Evolutionary conservation across 2,329 filamentous ascomycete species (phyloP).

Genomic region (Scytalidium sp.): DNA sequence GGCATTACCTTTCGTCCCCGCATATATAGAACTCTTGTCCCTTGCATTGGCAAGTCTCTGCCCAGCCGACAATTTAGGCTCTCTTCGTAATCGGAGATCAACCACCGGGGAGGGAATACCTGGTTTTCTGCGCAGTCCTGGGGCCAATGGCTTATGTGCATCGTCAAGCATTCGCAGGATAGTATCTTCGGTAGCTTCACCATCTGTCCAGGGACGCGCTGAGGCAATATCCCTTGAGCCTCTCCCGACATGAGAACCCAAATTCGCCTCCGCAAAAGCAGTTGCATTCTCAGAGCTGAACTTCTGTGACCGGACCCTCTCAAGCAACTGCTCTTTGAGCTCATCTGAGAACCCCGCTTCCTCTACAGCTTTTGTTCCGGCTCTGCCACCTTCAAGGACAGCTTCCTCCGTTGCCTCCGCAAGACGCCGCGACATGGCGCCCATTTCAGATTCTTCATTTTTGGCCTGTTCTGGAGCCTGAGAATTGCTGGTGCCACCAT

Average conservation of each 20-base stretch:
- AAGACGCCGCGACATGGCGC: conserved; percentile 52
- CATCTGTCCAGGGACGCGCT: conserved; percentile 73
- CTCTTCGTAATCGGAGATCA: conserved; percentile 47
- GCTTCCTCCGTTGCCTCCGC: conserved; percentile 63
- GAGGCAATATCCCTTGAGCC: conserved; percentile 67
- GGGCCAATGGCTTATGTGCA: conserved; percentile 65
- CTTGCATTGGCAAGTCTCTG: conserved; percentile 51
- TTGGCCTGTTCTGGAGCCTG: conserved; percentile 4
- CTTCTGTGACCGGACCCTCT: conserved; percentile 52
- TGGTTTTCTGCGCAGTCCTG: conserved; percentile 43
- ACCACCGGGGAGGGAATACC: conserved; percentile 43
- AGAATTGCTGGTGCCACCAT: neutral
- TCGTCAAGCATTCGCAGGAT: conserved; percentile 84
- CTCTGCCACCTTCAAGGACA: conserved; percentile 54
- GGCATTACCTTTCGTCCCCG: conserved; percentile 46
- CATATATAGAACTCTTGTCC: conserved; percentile 56
- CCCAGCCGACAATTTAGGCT: conserved; percentile 37
- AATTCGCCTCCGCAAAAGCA: conserved; percentile 45
- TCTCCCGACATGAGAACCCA: conserved; percentile 58
- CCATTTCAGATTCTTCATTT: conserved; percentile 14
- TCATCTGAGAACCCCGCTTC: conserved; percentile 64
- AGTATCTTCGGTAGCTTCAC: conserved; percentile 70
- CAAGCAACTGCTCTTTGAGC: conserved; percentile 55
- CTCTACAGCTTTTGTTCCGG: conserved; percentile 56
- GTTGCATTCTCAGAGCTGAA: conserved; percentile 48